Percentiles rank a stretch among this genome's conserved stretches.
These are phyloP conservation scores for Triangularia setosa DNA, from an alignment of 2,329 filamentous ascomycete genomes.

Conservation along the genomic window DNA sequence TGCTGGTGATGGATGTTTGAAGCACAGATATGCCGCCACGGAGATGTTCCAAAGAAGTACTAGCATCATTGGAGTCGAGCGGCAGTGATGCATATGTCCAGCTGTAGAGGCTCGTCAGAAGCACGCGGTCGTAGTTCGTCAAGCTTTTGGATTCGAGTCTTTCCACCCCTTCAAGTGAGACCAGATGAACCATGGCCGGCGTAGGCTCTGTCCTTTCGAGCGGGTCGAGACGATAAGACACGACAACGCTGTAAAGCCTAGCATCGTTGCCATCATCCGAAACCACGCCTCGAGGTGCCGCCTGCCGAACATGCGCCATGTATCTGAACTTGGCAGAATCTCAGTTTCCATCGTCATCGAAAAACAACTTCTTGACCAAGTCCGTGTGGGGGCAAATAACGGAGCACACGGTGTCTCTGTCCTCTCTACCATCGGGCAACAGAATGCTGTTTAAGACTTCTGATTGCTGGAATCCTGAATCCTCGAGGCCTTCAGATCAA, in stretches of 20 bases:
- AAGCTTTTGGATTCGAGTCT: neutral
- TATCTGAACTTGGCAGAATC: neutral
- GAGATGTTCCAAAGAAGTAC: neutral
- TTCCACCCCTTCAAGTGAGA: too few species aligned
- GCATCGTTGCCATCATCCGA: neutral
- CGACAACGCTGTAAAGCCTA: too few species aligned
- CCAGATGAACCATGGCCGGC: too few species aligned
- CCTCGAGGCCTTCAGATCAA: slow-evolving; percentile 19
- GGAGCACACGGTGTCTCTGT: neutral
- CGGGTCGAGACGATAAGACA: slow-evolving; percentile 3
- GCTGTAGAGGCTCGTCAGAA: slow-evolving; percentile 5
- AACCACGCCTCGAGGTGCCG: neutral
- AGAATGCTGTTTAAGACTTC: slow-evolving; percentile 2
- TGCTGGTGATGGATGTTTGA: too few species aligned
- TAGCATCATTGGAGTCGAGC: neutral
- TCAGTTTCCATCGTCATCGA: slow-evolving; percentile 6
- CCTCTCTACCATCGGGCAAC: neutral
- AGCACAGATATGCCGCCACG: too few species aligned
- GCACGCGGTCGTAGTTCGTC: neutral
- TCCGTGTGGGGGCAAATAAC: slow-evolving; percentile 30
- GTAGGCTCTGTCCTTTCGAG: slow-evolving; percentile 3
- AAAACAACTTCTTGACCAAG: slow-evolving; percentile 30
- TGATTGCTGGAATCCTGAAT: slow-evolving; percentile 1
- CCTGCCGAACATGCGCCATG: too few species aligned
- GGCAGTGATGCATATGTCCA: slow-evolving; percentile 13